Base-by-base conservation (phyloP, 2,329 filamentous ascomycete species). In the Apiospora kogelbergensis region DNA sequence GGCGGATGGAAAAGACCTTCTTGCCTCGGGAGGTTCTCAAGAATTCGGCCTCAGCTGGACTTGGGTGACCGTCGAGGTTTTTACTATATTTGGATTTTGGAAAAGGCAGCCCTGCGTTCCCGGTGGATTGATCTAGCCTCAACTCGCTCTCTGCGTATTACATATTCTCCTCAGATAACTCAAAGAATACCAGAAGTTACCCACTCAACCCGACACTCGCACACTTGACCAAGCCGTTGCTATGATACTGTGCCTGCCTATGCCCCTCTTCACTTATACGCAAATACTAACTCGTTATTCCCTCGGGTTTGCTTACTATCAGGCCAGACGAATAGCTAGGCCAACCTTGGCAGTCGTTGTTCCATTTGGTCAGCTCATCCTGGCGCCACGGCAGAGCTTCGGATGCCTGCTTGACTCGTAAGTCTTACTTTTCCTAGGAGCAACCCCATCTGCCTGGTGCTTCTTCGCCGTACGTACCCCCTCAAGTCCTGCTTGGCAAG, bases 61-160 rank as follows among this genome's bases (percentile, higher is more conserved):
- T 60, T n/a, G 53, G 53, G 20, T 22, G 53, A 15, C 77, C 76
- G 17, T 60, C 53, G 53, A n/a, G 53, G 53, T 60, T 60, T 33
- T 60, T 33, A 60, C 53, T 37, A 60, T 70, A 68, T 69, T 77
- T 76, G 76, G 75, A 77, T 77, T 69, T 71, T 69, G 65, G 67
- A 74, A 76, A 76, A 76, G 75, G 73, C 74, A 76, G 77, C 73
- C 73, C 71, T 65, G 72, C 65, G 72, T 68, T 69, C 73, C 70
- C 69, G 70, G 73, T 76, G 73, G 75, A 73, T 71, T 72, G 77
- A 77, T 76, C 71, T 76, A 76, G 80, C 79, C 80, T 82, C 81
- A 86, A 84, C 86, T 88, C 86, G 87, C 87, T 89, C 86, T 89
- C 86, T 89, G 87, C 80, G 87, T 89, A 89, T 87, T 82, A 84